Conservation (phyloP, 768 basidiomycete genomes). For the Wakefieldia striispora region DNA sequence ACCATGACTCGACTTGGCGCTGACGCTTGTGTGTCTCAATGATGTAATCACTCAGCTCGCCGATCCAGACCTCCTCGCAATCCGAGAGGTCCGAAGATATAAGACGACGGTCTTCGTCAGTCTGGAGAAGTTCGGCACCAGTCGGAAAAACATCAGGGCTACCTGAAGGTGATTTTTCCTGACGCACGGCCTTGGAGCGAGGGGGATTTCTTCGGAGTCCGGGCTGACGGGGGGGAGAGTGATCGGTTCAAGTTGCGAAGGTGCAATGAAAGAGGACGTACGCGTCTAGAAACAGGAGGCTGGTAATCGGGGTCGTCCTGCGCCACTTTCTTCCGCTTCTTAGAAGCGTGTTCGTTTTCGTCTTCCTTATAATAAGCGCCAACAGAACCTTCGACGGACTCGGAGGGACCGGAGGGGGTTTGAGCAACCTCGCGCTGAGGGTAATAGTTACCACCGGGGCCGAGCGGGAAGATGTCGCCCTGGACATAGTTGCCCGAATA, state of each 20-base stretch:
- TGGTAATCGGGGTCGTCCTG: constrained; percentile 56
- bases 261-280: constrained; percentile 36
- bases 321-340: constrained; percentile 49
- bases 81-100: constrained; percentile 81
- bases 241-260: not conserved
- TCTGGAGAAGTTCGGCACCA: constrained; percentile 21
- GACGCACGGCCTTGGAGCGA: constrained; percentile 35
- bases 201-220: constrained; percentile 45
- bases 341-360: constrained; percentile 33
- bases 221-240: constrained; percentile 22
- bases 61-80: constrained; percentile 73
- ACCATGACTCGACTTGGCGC: constrained; percentile 71
- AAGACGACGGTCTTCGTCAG: constrained; percentile 44
- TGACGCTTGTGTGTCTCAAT: constrained; percentile 71
- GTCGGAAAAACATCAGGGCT: constrained; percentile 17
- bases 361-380: constrained; percentile 32
- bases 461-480: constrained; percentile 36
- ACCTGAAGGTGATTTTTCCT: constrained; percentile 28
- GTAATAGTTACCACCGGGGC: constrained; percentile 37
- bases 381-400: constrained; percentile 16
- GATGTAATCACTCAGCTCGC: constrained; percentile 66
- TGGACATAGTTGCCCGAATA: constrained; percentile 38
- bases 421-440: constrained; percentile 25
- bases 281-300: constrained; percentile 48
- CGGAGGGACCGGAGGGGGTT: constrained; percentile 15